A percentile compares a stretch with the other conserved stretches of the same genome.
Evolutionary conservation across 2,329 filamentous ascomycete genomes (phyloP).

Genomic region (Setomelanomma holmii): DNA sequence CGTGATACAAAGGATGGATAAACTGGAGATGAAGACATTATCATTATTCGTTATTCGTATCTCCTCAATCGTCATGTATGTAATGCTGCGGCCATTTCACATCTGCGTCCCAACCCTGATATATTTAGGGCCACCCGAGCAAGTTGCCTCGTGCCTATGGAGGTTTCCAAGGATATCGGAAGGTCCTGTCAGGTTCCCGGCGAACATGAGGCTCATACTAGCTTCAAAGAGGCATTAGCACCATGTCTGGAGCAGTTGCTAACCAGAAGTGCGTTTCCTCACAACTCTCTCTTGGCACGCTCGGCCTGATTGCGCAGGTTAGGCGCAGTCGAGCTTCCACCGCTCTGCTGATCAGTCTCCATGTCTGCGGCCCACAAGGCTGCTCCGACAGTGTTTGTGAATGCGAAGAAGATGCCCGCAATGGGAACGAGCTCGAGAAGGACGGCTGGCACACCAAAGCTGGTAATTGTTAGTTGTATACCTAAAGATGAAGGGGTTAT

Average conservation of each 20-base stretch:
- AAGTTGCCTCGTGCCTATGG: slow-evolving; percentile 41
- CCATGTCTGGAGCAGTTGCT: slow-evolving; percentile 3
- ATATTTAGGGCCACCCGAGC: slow-evolving; percentile 33
- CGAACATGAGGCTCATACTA: slow-evolving; percentile 11
- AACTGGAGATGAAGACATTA: not conserved
- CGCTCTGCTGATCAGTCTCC: slow-evolving; percentile 60
- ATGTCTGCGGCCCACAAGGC: slow-evolving; percentile 94
- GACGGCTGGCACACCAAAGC: slow-evolving; percentile 77
- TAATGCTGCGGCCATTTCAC: not conserved
- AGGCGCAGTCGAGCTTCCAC: slow-evolving; percentile 40
- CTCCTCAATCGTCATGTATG: not conserved
- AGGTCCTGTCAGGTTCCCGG: slow-evolving; percentile 21
- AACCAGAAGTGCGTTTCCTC: slow-evolving; percentile 17
- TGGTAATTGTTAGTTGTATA: slow-evolving; percentile 7
- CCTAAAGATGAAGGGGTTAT: not conserved
- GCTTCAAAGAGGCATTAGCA: slow-evolving; percentile 17
- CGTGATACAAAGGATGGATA: not conserved
- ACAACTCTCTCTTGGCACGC: slow-evolving; percentile 45
- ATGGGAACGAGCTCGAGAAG: slow-evolving; percentile 86
- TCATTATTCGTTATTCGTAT: not conserved
- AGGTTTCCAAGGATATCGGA: slow-evolving; percentile 46
- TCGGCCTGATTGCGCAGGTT: slow-evolving; percentile 47
- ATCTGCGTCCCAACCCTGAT: too few relatives aligned
- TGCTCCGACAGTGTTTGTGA: slow-evolving; percentile 90
- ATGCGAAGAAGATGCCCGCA: slow-evolving; percentile 81